A percentile compares a stretch with the other conserved stretches of the same genome.
Conservation (phyloP, 2,329 filamentous ascomycete species). For the Trichophaea hybrida region DNA sequence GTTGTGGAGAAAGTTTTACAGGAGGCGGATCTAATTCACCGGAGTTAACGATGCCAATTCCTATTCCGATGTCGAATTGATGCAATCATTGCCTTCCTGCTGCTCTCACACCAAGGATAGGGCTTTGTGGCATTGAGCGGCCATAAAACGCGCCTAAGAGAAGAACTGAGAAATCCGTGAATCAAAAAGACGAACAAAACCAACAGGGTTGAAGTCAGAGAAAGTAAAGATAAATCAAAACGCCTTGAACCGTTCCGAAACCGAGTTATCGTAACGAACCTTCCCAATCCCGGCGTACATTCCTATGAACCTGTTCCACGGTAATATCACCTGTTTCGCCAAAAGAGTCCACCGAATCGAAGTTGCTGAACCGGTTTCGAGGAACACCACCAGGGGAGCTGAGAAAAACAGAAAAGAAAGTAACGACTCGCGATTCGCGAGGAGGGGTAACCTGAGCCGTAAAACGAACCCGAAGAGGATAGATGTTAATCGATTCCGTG, state of each 20-base stretch:
- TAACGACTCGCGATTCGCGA: not conserved
- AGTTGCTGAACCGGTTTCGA: not conserved
- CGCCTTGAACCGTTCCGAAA: not conserved
- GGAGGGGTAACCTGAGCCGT: not conserved
- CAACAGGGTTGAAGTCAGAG: not conserved
- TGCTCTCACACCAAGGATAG: not conserved
- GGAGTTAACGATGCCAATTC: not conserved
- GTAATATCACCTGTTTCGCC: not conserved
- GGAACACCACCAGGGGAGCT: not conserved
- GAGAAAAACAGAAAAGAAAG: constrained; percentile 3
- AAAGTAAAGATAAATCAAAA: not conserved
- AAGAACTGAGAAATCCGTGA: not conserved
- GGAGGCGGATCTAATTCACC: not conserved
- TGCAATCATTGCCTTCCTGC: too few species aligned
- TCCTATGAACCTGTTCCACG: not conserved
- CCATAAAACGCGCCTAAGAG: not conserved
- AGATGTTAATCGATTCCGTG: constrained; percentile 91
- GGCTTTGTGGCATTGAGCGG: not conserved
- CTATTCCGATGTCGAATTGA: not conserved
- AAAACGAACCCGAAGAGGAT: constrained; percentile 24
- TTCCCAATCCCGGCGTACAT: not conserved
- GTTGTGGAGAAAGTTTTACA: not conserved
- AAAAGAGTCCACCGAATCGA: not conserved
- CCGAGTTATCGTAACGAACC: not conserved
- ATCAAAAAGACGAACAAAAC: not conserved